Percentiles rank a stretch among this genome's conserved stretches.
Evolutionary conservation across 768 basidiomycete species (phyloP).

Genomic region (Leccinum sublutescens): DNA sequence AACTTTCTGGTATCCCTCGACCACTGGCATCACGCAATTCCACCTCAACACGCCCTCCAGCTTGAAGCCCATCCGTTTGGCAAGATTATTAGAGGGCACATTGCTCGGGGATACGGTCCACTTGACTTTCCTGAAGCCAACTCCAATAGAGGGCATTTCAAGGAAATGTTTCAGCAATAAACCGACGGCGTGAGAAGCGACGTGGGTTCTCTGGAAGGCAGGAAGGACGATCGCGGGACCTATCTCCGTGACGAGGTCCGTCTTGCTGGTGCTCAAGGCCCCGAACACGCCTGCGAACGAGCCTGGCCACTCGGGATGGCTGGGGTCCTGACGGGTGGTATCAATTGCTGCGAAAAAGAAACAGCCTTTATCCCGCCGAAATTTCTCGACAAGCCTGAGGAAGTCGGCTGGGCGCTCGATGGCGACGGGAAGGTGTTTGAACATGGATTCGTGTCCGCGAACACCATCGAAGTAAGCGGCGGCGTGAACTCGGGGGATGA

Average conservation of each 20-base stretch:
- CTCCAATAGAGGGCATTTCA: slow-evolving; percentile 28
- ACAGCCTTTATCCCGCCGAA: slow-evolving; percentile 1
- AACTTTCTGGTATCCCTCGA: slow-evolving; percentile 25
- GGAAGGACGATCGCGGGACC: slow-evolving; percentile 35
- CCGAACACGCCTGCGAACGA: slow-evolving; percentile 40
- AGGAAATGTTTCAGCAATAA: slow-evolving; percentile 36
- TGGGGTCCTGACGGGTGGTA: slow-evolving; percentile 30
- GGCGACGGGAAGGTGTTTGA: slow-evolving; percentile 7
- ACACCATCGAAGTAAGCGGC: slow-evolving; percentile 16
- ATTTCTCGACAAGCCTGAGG: slow-evolving; percentile 11
- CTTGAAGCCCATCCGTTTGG: slow-evolving; percentile 28
- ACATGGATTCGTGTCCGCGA: slow-evolving; percentile 22
- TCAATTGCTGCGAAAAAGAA: slow-evolving; percentile 42
- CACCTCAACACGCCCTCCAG: slow-evolving; percentile 43
- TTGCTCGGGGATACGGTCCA: slow-evolving; percentile 44
- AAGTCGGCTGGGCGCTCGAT: slow-evolving; percentile 13
- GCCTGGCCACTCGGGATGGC: slow-evolving; percentile 29
- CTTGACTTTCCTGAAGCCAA: slow-evolving; percentile 45
- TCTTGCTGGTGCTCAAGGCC: slow-evolving; percentile 20
- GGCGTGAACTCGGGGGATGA: slow-evolving; percentile 23
- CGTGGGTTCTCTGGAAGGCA: slow-evolving; percentile 41
- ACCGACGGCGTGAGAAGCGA: slow-evolving; percentile 39
- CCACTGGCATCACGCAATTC: slow-evolving; percentile 34
- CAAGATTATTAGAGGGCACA: slow-evolving; percentile 35
- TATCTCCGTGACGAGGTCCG: slow-evolving; percentile 31